Base-by-base conservation (phyloP, 192 early-diverging fungal genomes). In the Coemansia furcata region DNA sequence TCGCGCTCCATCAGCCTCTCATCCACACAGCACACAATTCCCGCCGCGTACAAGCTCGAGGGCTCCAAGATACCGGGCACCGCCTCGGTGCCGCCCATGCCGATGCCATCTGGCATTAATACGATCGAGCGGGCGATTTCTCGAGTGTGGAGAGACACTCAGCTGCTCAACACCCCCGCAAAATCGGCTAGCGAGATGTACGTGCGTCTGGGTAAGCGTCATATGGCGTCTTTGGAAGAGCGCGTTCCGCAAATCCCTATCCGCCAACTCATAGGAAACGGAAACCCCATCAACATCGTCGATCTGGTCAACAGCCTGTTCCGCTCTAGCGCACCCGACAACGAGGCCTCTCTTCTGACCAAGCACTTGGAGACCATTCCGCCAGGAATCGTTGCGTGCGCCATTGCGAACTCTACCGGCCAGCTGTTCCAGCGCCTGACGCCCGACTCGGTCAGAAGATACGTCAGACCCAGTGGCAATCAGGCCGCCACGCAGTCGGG, bases 381-480 rank as follows among this genome's bases (percentile, higher is more conserved):
- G 26, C 79, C 79, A 3, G 79, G 79, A 21, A 76, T 81, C 36
- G 67, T 73, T 11, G 79, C 79, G 0, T 73, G 74, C 50, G 73
- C 79, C 1, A 76, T 81, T 8, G 73, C 79, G n/a, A 76, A 76
- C 67, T 81, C 79, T 7, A 46, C 79, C n/a, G 55, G 63, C 11
- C 79, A 81, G 64, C 63, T 81, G 33, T 76, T 81, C 64, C 71
- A 61, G 57, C 73, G 69, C 46, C 63, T 81, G 50, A 76, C 66
- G 5, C 29, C 38, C n/a, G 73, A 72, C 1, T 43, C 67, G 21
- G 62, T 81, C 23, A 43, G n/a, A 33, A 55, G 65, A 67, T 72
- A 80, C 46, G 69, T 67, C n/a, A 30, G 35, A 26, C 57, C 39
- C 60, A 66, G 17, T 57, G 15, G 63, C 33, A 65, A 39, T 36